A percentile compares a stretch with the other conserved stretches of the same genome.
Evolutionary conservation across 495 filamentous ascomycete species (phyloP).

Genomic region (Podospora anserina): DNA sequence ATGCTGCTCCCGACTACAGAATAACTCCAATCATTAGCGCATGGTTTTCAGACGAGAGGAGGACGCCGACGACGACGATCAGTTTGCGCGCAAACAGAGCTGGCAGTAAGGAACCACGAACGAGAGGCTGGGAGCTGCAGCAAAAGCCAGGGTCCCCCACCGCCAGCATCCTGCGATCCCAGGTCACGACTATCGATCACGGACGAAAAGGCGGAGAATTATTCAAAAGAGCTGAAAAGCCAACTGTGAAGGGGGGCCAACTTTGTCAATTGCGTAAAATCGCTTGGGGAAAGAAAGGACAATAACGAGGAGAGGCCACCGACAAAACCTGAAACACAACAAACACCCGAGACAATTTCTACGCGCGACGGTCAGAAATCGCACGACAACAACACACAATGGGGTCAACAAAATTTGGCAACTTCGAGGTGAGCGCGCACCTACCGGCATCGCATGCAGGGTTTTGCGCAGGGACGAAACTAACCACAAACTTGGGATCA

Average conservation of each 20-base stretch:
- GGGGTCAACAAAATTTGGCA: slow-evolving; percentile 76
- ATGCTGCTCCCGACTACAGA: background rate
- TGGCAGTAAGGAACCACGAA: background rate
- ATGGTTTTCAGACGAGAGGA: background rate
- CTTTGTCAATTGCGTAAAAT: background rate
- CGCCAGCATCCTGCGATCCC: background rate
- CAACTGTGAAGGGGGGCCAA: background rate
- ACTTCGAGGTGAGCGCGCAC: slow-evolving; percentile 71
- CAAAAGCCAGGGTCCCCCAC: background rate
- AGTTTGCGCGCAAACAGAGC: background rate
- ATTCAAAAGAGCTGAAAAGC: background rate
- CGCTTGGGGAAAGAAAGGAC: background rate
- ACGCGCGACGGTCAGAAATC: slow-evolving; percentile 5
- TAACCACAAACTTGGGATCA: slow-evolving; percentile 36
- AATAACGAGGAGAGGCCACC: background rate
- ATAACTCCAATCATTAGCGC: background rate
- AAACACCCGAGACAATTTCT: background rate
- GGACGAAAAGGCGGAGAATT: background rate
- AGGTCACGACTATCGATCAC: background rate
- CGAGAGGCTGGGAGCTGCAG: background rate
- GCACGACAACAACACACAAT: slow-evolving; percentile 28
- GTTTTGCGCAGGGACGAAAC: slow-evolving; percentile 6
- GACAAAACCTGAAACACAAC: background rate
- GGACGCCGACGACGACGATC: background rate
- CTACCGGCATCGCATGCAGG: background rate